Conservation (phyloP, 2,329 filamentous ascomycete species). For the Macrophomina pseudophaseolina region DNA sequence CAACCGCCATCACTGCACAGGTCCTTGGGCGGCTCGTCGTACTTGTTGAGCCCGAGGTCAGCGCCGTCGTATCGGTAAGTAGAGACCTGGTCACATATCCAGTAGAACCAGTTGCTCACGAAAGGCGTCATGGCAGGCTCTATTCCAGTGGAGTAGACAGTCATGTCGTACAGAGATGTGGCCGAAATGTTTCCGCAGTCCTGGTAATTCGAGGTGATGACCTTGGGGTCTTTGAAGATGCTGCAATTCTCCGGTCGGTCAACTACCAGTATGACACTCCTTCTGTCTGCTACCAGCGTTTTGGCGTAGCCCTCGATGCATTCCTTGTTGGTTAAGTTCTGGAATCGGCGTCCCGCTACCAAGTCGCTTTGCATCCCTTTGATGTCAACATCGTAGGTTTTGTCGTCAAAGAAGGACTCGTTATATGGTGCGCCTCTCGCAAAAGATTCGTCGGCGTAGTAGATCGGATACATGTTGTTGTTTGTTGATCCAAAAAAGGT, state of each 20-base stretch:
- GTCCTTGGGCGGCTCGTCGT: background rate
- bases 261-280: background rate
- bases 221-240: background rate
- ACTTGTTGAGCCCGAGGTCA: background rate
- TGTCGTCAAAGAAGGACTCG: background rate
- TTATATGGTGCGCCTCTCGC: background rate
- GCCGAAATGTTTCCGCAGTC: background rate
- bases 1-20: background rate
- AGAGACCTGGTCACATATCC: background rate
- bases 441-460: background rate
- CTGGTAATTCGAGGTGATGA: background rate
- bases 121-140: background rate
- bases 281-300: background rate
- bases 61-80: background rate
- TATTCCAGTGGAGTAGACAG: background rate
- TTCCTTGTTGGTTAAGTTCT: slow-evolving; percentile 10
- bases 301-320: background rate
- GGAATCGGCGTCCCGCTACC: background rate
- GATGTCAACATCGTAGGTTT: background rate
- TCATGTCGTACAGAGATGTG: slow-evolving; percentile 1
- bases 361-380: background rate
- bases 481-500: slow-evolving; percentile 4
- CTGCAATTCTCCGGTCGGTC: slow-evolving; percentile 2
- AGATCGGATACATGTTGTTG: slow-evolving; percentile 4
- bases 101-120: slow-evolving; percentile 11